phyloP scores from a whole-genome alignment of 2,329 filamentous ascomycete genomes.

The Cadophora malorum region DNA sequence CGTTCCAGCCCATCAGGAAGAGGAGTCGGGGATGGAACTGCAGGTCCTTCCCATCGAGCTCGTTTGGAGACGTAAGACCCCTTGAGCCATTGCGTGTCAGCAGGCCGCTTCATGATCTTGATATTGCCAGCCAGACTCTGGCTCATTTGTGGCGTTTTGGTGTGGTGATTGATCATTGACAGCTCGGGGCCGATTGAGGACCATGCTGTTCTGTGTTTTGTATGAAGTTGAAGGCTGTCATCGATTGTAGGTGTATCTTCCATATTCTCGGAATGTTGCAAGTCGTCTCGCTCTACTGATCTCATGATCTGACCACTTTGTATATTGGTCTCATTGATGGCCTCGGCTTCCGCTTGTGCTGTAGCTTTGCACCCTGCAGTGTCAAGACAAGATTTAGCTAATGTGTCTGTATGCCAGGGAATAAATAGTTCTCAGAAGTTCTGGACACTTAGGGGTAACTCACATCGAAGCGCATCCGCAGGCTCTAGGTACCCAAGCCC shows the following conservation, averaged over 20 bases:
- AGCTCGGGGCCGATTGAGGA: background rate
- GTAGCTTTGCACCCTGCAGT: slow-evolving; percentile 29
- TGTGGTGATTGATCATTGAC: slow-evolving; percentile 26
- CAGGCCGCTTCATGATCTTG: slow-evolving; percentile 33
- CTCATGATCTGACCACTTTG: slow-evolving; percentile 18
- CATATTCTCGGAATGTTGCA: background rate
- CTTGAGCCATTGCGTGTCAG: slow-evolving; percentile 42
- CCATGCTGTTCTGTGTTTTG: background rate
- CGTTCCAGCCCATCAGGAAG: slow-evolving; percentile 24
- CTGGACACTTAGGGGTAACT: slow-evolving; percentile 11
- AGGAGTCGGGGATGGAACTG: slow-evolving; percentile 42
- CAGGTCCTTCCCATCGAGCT: slow-evolving; percentile 40
- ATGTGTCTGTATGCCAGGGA: background rate
- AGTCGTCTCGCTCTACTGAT: slow-evolving; percentile 24
- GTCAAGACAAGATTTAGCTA: background rate
- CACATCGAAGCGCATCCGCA: slow-evolving; percentile 35
- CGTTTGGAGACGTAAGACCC: slow-evolving; percentile 43
- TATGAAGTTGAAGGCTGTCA: background rate
- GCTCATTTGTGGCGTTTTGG: slow-evolving; percentile 1
- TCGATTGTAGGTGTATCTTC: background rate
- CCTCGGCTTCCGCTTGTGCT: slow-evolving; percentile 30
- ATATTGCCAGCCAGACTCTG: background rate
- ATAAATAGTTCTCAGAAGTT: background rate
- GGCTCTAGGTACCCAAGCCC: slow-evolving; percentile 36
- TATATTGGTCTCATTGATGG: slow-evolving; percentile 2